A percentile compares a stretch with the other conserved stretches of the same genome.
These are phyloP conservation scores for Plasmodium gonderi DNA, from an alignment of 169 alveolate species.

Conservation along the genomic window DNA sequence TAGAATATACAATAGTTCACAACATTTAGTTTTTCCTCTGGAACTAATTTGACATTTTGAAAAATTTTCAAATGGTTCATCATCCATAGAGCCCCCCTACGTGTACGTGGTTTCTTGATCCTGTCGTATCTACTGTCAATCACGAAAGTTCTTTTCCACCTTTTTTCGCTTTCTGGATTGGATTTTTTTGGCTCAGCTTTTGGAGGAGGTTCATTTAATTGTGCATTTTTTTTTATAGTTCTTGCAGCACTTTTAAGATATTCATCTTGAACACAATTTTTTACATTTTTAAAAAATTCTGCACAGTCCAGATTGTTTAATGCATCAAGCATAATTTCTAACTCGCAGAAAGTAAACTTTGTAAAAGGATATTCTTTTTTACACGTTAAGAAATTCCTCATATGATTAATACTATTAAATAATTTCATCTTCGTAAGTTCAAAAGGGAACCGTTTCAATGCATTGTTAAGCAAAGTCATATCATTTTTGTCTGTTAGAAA, in stretches of 20 bases:
- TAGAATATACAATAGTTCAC: too few relatives aligned
- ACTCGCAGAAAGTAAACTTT: not conserved
- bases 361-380: not conserved
- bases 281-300: not conserved
- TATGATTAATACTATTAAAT: not conserved
- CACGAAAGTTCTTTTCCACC: too few relatives aligned
- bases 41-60: too few relatives aligned
- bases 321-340: not conserved
- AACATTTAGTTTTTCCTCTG: too few relatives aligned
- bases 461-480: not conserved
- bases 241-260: not conserved
- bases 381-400: not conserved
- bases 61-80: too few relatives aligned
- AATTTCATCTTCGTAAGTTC: not conserved
- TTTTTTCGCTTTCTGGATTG: too few relatives aligned
- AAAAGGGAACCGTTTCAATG: not conserved
- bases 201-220: too few relatives aligned
- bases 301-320: not conserved
- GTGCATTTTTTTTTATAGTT: too few relatives aligned
- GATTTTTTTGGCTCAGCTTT: too few relatives aligned
- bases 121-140: too few relatives aligned
- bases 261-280: not conserved
- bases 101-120: too few relatives aligned
- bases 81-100: too few relatives aligned
- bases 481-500: not conserved